Evolutionary conservation across 176 grass and related monocot genomes (phyloP).

Genomic region (Juncus inflexus): DNA sequence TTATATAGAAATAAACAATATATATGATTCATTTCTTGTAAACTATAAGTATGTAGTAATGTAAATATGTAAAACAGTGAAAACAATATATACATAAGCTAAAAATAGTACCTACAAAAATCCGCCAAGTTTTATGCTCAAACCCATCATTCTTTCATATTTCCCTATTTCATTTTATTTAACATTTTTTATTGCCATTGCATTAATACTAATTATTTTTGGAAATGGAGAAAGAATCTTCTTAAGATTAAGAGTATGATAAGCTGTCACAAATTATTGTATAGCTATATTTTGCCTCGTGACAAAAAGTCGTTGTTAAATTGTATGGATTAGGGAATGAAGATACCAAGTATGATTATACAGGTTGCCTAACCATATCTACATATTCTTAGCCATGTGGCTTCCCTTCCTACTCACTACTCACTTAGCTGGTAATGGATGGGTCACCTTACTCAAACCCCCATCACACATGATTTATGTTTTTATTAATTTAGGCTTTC

Average conservation of each 20-base stretch:
- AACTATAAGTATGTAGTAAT: too few species aligned
- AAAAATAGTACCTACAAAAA: too few species aligned
- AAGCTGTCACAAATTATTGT: conserved; percentile 24
- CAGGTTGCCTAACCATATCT: neutral
- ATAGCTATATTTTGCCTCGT: neutral
- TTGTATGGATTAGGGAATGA: conserved; percentile 8
- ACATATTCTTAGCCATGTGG: conserved; percentile 11
- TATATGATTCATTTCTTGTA: too few species aligned
- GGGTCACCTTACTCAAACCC: too few species aligned
- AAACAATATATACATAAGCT: too few species aligned
- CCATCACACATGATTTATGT: too few species aligned
- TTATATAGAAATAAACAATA: neutral
- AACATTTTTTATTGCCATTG: neutral
- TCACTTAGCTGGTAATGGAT: too few species aligned
- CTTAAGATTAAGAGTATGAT: neutral
- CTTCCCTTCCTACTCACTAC: neutral
- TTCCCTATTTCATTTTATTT: neutral
- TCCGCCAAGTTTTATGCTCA: too few species aligned
- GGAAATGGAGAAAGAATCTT: conserved; percentile 1
- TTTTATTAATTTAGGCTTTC: too few species aligned
- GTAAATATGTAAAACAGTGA: too few species aligned
- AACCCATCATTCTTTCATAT: too few species aligned
- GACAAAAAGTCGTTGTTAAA: neutral
- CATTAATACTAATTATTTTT: neutral
- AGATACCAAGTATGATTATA: conserved; percentile 17